Percentiles rank a stretch among this genome's conserved stretches.
Conservation (phyloP, 352 stramenopile species). For the Saprolegnia diclina region DNA sequence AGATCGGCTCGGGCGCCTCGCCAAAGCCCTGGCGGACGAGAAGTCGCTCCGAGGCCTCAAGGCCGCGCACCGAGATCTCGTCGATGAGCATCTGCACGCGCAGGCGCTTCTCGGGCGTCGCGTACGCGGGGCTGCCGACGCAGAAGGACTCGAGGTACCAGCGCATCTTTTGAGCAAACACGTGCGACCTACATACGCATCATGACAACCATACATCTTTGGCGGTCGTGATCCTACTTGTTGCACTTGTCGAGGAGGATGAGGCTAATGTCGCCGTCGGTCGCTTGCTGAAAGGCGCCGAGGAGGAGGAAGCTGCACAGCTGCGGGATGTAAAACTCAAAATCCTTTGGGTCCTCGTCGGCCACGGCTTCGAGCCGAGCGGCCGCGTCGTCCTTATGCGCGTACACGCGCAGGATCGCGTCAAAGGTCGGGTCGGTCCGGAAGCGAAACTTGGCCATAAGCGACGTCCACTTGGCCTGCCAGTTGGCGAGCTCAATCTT, state of each 20-base stretch:
- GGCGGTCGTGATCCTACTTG: slow-evolving; percentile 36
- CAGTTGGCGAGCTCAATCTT: slow-evolving; percentile 51
- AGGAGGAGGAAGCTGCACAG: slow-evolving; percentile 79
- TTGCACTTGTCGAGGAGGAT: slow-evolving; percentile 78
- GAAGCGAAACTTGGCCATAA: slow-evolving; percentile 58
- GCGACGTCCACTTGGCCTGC: slow-evolving; percentile 67
- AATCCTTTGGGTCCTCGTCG: slow-evolving; percentile 52
- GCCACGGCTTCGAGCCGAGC: slow-evolving; percentile 46
- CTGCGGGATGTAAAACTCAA: slow-evolving; percentile 82
- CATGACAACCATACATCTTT: slow-evolving; percentile 1
- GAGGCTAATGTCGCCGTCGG: slow-evolving; percentile 42
- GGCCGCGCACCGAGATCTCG: slow-evolving; percentile 57
- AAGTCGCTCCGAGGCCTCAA: slow-evolving; percentile 29
- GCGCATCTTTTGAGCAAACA: slow-evolving; percentile 80
- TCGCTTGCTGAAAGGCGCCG: slow-evolving; percentile 54
- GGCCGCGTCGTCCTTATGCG: slow-evolving; percentile 62
- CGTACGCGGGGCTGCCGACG: slow-evolving; percentile 50
- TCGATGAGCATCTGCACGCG: slow-evolving; percentile 76
- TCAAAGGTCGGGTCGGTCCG: slow-evolving; percentile 70
- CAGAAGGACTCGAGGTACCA: slow-evolving; percentile 83
- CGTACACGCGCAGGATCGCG: slow-evolving; percentile 76
- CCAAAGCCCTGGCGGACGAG: slow-evolving; percentile 9
- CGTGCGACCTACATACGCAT: slow-evolving; percentile 47
- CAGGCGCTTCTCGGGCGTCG: slow-evolving; percentile 45
- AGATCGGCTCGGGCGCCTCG: neutral